Conservation (phyloP, 257 asterid species). For the Jacaranda copaia region DNA sequence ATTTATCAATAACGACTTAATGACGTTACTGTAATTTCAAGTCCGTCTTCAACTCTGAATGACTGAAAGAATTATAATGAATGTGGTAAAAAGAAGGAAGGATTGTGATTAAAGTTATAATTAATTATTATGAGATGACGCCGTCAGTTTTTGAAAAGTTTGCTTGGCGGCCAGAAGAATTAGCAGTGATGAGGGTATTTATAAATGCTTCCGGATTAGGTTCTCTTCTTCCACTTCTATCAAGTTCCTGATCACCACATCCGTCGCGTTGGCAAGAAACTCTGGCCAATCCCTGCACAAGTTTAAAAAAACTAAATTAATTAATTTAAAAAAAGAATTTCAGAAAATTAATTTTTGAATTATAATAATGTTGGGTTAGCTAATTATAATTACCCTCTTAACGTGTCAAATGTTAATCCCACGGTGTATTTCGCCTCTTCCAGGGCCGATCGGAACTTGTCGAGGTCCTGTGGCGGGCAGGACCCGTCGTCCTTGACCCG, state of each 20-base stretch:
- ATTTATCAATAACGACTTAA: background rate
- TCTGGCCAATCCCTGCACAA: constrained; percentile 77
- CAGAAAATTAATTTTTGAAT: too few species aligned
- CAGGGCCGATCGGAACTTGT: constrained; percentile 58
- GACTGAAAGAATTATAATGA: constrained; percentile 26
- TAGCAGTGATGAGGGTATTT: background rate
- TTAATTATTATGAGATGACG: constrained; percentile 15
- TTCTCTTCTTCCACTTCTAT: constrained; percentile 70
- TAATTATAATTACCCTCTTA: constrained; percentile 51
- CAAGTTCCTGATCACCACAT: constrained; percentile 77
- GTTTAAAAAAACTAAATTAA: too few species aligned
- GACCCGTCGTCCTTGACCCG: constrained; percentile 55
- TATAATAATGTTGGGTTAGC: too few species aligned
- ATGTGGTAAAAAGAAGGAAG: constrained; percentile 25
- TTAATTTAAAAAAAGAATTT: too few species aligned
- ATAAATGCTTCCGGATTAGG: constrained; percentile 1
- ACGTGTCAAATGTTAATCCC: constrained; percentile 79
- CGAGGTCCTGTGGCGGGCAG: constrained; percentile 46
- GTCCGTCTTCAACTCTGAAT: background rate
- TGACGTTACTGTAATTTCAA: background rate
- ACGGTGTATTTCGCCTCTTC: constrained; percentile 80
- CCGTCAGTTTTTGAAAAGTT: background rate
- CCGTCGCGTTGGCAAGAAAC: constrained; percentile 63
- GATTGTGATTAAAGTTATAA: background rate
- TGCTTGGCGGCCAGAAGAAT: background rate